phyloP scores from a whole-genome alignment of 306 rosid genomes.

The Acacia crassicarpa region DNA sequence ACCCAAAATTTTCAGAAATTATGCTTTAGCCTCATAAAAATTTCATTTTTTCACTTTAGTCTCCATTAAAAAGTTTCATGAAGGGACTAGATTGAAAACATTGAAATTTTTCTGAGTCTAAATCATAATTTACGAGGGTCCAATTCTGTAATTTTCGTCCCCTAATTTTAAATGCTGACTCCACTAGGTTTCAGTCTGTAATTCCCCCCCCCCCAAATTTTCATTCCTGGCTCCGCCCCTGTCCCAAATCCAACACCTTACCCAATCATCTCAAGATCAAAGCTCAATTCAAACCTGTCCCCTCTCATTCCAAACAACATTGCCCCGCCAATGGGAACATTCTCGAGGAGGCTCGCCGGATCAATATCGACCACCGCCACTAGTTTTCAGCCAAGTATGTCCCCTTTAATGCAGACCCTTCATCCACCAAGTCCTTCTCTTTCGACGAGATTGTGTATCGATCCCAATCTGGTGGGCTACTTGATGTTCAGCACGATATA shows the following conservation, averaged over 20 bases:
- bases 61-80: too few species aligned
- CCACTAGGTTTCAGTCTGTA: too few species aligned
- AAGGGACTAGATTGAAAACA: too few species aligned
- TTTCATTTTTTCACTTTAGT: too few species aligned
- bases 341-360: constrained; percentile 78
- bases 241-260: constrained; percentile 26
- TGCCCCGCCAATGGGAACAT: constrained; percentile 71
- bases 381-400: constrained; percentile 77
- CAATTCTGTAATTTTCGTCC: too few species aligned
- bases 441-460: constrained; percentile 85
- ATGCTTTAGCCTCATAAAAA: too few species aligned
- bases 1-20: too few species aligned
- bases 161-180: too few species aligned
- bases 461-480: constrained; percentile 72
- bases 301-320: constrained; percentile 41
- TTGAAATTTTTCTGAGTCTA: too few species aligned
- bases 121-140: too few species aligned
- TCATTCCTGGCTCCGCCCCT: too few species aligned
- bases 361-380: constrained; percentile 44
- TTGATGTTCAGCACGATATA: constrained; percentile 75
- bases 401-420: constrained; percentile 63
- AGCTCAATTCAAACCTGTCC: constrained; percentile 30
- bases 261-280: constrained; percentile 19
- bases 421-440: constrained; percentile 65
- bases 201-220: too few species aligned